Base-by-base conservation (phyloP, 805 yeast species). In the Ogataea pini region DNA sequence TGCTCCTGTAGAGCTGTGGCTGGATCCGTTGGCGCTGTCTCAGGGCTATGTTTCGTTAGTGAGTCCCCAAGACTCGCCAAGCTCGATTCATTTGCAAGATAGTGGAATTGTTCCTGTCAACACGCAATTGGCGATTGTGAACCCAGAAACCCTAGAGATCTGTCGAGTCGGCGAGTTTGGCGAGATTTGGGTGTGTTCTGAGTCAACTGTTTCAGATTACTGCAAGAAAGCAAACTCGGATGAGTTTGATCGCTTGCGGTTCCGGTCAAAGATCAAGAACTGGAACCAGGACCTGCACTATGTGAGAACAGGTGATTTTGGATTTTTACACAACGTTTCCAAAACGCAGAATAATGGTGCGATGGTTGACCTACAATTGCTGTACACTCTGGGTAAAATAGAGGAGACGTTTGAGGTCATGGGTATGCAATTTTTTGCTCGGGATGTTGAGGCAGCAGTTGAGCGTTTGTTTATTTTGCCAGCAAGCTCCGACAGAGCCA, bases 21-120 rank as follows among this genome's bases (percentile, higher is more conserved):
- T 94, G 44, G 98, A 94, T 61, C 90, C 96, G 0, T 73, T 85
- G 40, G 92, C 96, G 0, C 73, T 94, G 49, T 77, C 97, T n/a
- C 92, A 89, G 53, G 99, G 99, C 2, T 80, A 85, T 46, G 77
- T 94, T 2, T 82, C 86, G 17, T 76, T 87, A 20, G 91, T 89
- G 5, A 85, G 87, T 56, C 92, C 89, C 9, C 78, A 78, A 3
- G 86, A 81, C 52, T 75, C 75, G 20, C 83, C 87, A 3, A 76
- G 78, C 55, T 89, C 90, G 0, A 70, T 94, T 44, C 85, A 83
- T 48, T 69, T 94, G 7, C 96, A 90, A 61, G 99, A 94, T 61
- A 88, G 96, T 0, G 99, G 99, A 10, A 86, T 92, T 76, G 97
- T 91, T 0, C 95, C 97, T 0, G 91, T 90, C 7, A 88, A 96